Evolutionary conservation across 73 alveolate genomes (phyloP), one percentile per base, ranked within the genome.

Genomic region (Paramecium bursaria): DNA sequence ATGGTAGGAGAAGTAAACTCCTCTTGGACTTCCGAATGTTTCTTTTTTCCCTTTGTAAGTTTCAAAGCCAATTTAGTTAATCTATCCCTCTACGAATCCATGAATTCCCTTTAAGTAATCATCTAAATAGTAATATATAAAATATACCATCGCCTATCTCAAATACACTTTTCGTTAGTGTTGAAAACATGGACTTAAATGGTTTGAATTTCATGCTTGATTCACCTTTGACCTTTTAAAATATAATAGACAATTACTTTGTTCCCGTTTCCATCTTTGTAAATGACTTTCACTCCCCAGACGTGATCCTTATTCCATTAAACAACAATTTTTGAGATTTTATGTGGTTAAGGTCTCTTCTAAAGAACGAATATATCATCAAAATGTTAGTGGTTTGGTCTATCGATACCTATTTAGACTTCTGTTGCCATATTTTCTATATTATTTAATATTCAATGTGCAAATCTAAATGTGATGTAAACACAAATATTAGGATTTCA

Each of bases 261-360:
- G 27, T 57, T 30, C 17, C 76, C 76, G 33, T 57, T 57, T 57
- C 76, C 76, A 57, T 5, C 47, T 57, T 57, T 57, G 11, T 57
- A 57, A 13, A 50, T 57, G 3, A 23, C 50, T 30, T 57, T 57
- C 4, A 57, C 15, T 3, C 75, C 75, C 9, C 23, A 26, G 15
- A 57, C 76, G 33, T 57, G 76, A 17, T 48, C 17, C 33, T 26
- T 15, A 23, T 57, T 57, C 19, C 27, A 57, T 29, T 57, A 25
- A 9, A 57, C 51, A 26, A 30, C 76, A 11, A 57, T 57, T 30
- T 30, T 57, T 11, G 76, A 57, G 26, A 57, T 26, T 5, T 30
- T 30, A 3, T 57, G 76, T 30, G 52, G 51, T 30, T 30, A 57
- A 26, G 50, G 76, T 1, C 33, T 30, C 2, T 48, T n/a, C 2